These are phyloP conservation scores for Phytophthora crassamura DNA, from an alignment of 352 stramenopile genomes.

Conservation along the genomic window DNA sequence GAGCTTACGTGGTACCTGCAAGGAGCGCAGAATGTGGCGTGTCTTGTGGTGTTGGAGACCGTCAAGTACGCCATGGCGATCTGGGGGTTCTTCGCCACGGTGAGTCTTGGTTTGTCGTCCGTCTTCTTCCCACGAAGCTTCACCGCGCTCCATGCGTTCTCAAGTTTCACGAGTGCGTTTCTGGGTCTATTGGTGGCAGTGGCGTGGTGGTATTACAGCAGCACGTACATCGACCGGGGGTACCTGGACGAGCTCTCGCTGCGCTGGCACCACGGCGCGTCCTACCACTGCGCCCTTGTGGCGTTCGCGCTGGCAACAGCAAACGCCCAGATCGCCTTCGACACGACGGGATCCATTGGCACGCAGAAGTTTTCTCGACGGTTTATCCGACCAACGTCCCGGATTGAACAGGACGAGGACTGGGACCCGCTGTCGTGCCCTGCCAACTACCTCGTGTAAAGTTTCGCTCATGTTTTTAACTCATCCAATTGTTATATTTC, in stretches of 20 bases:
- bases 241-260: conserved; percentile 48
- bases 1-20: conserved; percentile 55
- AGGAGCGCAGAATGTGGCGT: conserved; percentile 59
- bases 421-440: conserved; percentile 59
- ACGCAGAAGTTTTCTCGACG: conserved; percentile 32
- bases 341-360: conserved; percentile 17
- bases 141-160: conserved; percentile 31
- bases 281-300: conserved; percentile 44
- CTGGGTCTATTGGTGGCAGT: conserved; percentile 48
- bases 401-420: conserved; percentile 14
- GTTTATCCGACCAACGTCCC: conserved; percentile 26
- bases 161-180: conserved; percentile 42
- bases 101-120: conserved; percentile 32
- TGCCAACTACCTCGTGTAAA: conserved; percentile 63
- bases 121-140: conserved; percentile 19
- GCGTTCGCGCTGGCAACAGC: conserved; percentile 36
- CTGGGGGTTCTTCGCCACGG: conserved; percentile 42
- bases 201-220: conserved; percentile 64
- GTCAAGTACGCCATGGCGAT: conserved; percentile 55
- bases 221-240: conserved; percentile 51
- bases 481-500: neutral
- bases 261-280: conserved; percentile 45
- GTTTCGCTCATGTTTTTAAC: no score
- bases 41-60: conserved; percentile 67
- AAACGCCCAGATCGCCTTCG: conserved; percentile 38